Base-by-base conservation (phyloP, 495 filamentous ascomycete species). In the Pseudoneurospora amorphoporcata region DNA sequence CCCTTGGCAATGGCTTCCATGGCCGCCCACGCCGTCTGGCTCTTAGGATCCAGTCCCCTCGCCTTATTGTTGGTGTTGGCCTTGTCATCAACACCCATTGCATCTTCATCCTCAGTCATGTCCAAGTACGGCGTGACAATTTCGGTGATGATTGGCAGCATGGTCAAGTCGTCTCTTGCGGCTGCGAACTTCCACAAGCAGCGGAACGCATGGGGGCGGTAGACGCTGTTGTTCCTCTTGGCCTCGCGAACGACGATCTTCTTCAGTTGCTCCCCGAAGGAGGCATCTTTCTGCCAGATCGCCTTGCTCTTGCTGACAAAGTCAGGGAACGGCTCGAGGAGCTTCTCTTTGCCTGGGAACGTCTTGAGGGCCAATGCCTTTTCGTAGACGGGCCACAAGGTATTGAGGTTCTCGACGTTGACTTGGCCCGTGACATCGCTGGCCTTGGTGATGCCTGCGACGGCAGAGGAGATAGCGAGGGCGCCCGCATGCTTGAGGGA, bases 341-440 rank as follows among this genome's bases (percentile, higher is more conserved):
- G 89, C 72, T 88, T 90, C 80, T 98, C 95, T 81, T 99, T 99
- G 9, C 93, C 94, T 10, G 92, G 89, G 88, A 97, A 99, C 5
- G 94, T 97, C 82, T 96, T 98, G 29, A 96, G 90, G 17, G 87
- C 85, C 69, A 97, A 77, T 3, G 94, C 90, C 76, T 90, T 91
- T 58, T 97, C 92, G 32, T 97, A 83, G 0, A 90, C 87, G 0
- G 93, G 92, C 93, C 94, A 99, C 23, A 97, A 76, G 12, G 85
- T 82, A 76, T 87, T 84, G 39, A 92, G 84, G 61, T 91, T 89
- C 3, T 82, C 75, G 14, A 78, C 77, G 71, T 80, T 82, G 19
- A 93, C 85, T 71, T 90, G 87, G 0, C 82, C 83, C 8, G 76
- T 78, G 61, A 82, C 79, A 17, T 81, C 81, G 38, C 74, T 79